Conservation (phyloP, 257 asterid species). For the Gentiana straminea region DNA sequence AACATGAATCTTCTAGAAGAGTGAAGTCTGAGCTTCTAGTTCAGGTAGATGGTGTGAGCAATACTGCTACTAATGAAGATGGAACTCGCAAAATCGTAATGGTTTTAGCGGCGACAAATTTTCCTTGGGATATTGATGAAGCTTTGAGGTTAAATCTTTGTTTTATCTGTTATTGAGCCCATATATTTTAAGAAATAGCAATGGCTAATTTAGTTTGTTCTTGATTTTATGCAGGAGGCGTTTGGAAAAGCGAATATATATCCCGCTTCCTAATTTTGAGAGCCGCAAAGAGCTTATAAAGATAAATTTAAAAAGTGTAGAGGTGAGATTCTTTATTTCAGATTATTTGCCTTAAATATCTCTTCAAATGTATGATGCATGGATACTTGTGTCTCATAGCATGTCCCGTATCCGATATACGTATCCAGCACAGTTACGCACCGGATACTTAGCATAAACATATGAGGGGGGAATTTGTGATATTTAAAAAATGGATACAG, state of each 20-base stretch:
- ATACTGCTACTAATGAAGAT: conserved; percentile 75
- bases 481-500: no score
- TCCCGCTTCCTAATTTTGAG: conserved; percentile 89
- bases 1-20: conserved; percentile 93
- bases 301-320: conserved; percentile 79
- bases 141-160: conserved; percentile 62
- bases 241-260: conserved; percentile 87
- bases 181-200: neutral
- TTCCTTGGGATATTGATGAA: conserved; percentile 99
- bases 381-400: no score
- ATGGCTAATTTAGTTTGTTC: conserved; percentile 11
- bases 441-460: no score
- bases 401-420: no score
- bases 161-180: conserved; percentile 6
- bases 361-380: no score
- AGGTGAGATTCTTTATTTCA: conserved; percentile 34
- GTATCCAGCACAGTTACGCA: no score
- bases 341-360: no score
- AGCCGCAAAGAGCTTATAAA: conserved; percentile 83
- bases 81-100: conserved; percentile 90
- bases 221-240: conserved; percentile 64
- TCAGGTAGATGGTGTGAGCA: conserved; percentile 93
- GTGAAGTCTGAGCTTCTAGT: conserved; percentile 91
- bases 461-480: no score
- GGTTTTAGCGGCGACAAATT: conserved; percentile 98